Base-by-base conservation (phyloP, 2,329 filamentous ascomycete species). In the Fusarium fujikuroi region DNA sequence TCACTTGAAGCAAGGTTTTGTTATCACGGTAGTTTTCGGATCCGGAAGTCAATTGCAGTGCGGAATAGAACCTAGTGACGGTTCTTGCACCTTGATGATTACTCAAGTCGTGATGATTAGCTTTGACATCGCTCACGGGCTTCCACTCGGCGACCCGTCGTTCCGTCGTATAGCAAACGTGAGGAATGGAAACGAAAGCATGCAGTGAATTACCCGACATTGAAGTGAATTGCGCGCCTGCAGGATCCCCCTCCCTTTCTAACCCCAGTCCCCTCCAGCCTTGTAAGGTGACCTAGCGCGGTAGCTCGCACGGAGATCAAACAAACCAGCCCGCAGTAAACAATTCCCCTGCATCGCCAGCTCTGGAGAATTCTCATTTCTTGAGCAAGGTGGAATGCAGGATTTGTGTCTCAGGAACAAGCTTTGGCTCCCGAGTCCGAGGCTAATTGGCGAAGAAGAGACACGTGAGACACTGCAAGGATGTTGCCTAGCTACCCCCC, bases 401-500 rank as follows among this genome's bases (percentile, higher is more conserved):
- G 21, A 15, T 50, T 19, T 25, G 11, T 42, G 58, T 21, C 58
- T 44, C 30, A 64, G 15, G 34, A 32, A 36, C 34, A 63, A 47
- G 47, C 47, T 63, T 65, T 63, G 21, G 34, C 19, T 46, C 23
- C 40, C 21, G 40, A 36, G 18, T 15, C 9, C 28, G 34, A 34
- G 43, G 28, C 40, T n/a, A 23, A 53, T 62, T 46, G 39, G 58
- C 18, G 11, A 19, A 32, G 14, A 40, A 21, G 19, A 60, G 28
- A 46, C 15, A 12, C 21, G 61, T 53, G 32, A 47, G 60, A 63
- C 47, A 65, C 53, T 36, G 47, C 36, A 42, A 63, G 63, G 63
- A 36, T 63, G 25, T 44, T 44, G 37, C 12, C 32, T 37, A 11
- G 18, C 15, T 47, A 43, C 44, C 40, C 46, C 61, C 57, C 47